Percentiles rank a stretch among this genome's conserved stretches.
These are phyloP conservation scores for Globisporangium perplexum DNA, from an alignment of 352 stramenopile genomes.

Conservation along the genomic window DNA sequence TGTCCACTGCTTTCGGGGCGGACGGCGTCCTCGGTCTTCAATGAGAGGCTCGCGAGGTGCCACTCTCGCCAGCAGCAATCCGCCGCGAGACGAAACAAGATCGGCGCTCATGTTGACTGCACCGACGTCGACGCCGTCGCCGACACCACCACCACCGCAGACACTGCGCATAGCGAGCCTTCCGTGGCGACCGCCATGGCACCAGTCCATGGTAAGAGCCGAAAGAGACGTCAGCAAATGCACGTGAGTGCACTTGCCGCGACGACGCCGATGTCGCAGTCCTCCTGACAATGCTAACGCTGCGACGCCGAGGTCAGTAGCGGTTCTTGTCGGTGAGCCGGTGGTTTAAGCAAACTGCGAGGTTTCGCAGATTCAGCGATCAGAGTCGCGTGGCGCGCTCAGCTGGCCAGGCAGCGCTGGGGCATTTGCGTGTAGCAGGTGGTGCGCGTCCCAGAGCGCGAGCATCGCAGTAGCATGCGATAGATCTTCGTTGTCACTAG, in stretches of 20 bases:
- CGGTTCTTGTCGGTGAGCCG: no score
- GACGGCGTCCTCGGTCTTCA: background rate
- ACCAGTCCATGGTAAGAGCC: background rate
- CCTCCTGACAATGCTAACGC: background rate
- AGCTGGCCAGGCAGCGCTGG: background rate
- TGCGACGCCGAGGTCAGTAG: background rate
- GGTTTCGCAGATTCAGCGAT: background rate
- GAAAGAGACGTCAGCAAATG: background rate
- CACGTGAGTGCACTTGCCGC: background rate
- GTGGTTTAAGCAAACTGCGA: no score
- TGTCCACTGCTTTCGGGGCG: background rate
- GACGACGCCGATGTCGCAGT: background rate
- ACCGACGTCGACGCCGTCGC: no score
- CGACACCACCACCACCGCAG: background rate
- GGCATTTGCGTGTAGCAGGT: background rate
- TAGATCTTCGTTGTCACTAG: no score
- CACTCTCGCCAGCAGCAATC: background rate
- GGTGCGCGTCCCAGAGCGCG: no score
- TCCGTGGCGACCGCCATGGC: no score
- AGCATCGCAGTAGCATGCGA: no score
- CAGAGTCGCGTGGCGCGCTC: background rate
- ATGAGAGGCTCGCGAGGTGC: background rate
- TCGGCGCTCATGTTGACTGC: background rate
- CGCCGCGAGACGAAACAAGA: background rate
- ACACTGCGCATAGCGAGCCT: no score